Evolutionary conservation across 2,329 filamentous ascomycete genomes (phyloP), one percentile per base, ranked within the genome.

Genomic region (Orbilia quercus): DNA sequence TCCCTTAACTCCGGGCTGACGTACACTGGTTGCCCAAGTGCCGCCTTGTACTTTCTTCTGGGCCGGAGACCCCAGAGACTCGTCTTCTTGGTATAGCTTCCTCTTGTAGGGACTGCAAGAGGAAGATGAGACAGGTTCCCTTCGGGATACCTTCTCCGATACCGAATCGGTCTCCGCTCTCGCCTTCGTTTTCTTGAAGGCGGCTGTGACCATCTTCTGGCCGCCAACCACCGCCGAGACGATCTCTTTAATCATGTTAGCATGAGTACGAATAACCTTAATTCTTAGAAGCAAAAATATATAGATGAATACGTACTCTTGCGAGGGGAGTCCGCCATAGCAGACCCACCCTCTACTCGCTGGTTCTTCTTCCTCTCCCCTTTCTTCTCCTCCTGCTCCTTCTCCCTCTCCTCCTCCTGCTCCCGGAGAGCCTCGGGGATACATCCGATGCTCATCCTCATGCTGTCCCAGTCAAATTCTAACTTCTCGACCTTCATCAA

Each of bases 381-480:
- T n/a, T 54, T 40, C 11, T n/a, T 31, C 1, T 2, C 50, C 9
- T 11, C 31, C 2, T 18, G 50, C n/a, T 16, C 34, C 40, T 38
- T 20, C 11, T 54, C 34, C 50, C 50, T 40, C 2, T 38, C 16
- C 18, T 44, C 22, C 36, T 42, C 25, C 2, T n/a, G n/a, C n/a
- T n/a, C n/a, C 16, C 12, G 23, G 28, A 18, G n/a, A n/a, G n/a
- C n/a, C 14, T 44, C n/a, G 6, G 12, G 20, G 16, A 58, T 16
- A 23, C 16, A 53, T 7, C 58, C 50, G 63, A 67, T 59, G 7
- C 28, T 57, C 7, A 14, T 20, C 34, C 59, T 67, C 34, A 58
- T 36, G 12, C 31, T 22, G 1, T 45, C 45, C 63, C 63, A 67
- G 6, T 58, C 36, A 18, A 40, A 36, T 7, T 51, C 20, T 2